Percentiles rank a stretch among this genome's conserved stretches.
These are phyloP conservation scores for Teunomyces lycoperdinae DNA, from an alignment of 805 yeast species.

Conservation along the genomic window DNA sequence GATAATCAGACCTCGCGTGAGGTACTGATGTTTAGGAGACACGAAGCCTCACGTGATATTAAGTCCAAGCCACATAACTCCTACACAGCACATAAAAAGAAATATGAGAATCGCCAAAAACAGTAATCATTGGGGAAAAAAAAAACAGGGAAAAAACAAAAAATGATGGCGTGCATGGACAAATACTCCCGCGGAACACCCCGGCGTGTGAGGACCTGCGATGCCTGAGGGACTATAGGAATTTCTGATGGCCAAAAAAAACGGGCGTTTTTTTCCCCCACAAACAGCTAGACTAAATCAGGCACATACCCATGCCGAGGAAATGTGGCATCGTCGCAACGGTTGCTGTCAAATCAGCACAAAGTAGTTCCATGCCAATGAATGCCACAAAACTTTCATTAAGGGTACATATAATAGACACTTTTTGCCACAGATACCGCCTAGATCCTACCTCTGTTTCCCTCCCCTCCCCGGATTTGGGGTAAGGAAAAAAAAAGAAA, in stretches of 20 bases:
- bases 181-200: not conserved
- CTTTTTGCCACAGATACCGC: not conserved
- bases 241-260: too few species aligned
- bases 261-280: too few species aligned
- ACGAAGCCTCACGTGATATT: too few species aligned
- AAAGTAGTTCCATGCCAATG: too few species aligned
- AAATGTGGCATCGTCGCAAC: too few species aligned
- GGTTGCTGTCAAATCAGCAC: too few species aligned
- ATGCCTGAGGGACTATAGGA: not conserved
- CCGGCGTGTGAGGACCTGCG: not conserved
- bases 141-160: not conserved
- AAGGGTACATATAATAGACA: too few species aligned
- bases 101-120: not conserved
- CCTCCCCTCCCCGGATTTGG: constrained; percentile 1
- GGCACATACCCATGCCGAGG: too few species aligned
- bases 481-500: not conserved
- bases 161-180: not conserved
- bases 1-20: too few species aligned
- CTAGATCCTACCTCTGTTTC: not conserved
- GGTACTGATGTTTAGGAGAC: too few species aligned
- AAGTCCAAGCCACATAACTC: not conserved
- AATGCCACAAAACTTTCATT: too few species aligned
- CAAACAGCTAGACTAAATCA: too few species aligned
- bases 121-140: not conserved
- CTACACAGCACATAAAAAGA: not conserved